phyloP scores from a whole-genome alignment of 768 basidiomycete genomes.

The Infundibulicybe gibba region DNA sequence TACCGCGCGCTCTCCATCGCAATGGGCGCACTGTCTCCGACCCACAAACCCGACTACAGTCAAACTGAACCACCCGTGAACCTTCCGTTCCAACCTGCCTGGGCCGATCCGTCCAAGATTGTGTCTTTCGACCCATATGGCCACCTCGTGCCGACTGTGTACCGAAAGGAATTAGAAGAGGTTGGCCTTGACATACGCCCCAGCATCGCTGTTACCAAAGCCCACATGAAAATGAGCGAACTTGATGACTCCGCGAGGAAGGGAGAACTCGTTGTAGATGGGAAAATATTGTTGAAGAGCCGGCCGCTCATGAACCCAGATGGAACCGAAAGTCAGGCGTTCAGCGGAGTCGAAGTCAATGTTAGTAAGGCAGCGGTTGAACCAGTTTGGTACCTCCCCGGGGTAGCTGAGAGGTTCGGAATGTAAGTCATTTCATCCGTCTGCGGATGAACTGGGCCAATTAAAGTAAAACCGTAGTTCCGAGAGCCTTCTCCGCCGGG shows the following conservation, averaged over 20 bases:
- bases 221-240: slow-evolving; percentile 94
- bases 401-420: slow-evolving; percentile 89
- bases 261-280: slow-evolving; percentile 76
- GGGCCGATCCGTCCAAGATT: slow-evolving; percentile 77
- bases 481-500: slow-evolving; percentile 81
- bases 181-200: slow-evolving; percentile 82
- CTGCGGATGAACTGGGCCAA: not conserved
- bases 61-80: slow-evolving; percentile 82
- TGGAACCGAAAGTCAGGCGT: slow-evolving; percentile 49
- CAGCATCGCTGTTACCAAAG: slow-evolving; percentile 89
- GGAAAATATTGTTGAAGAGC: slow-evolving; percentile 75
- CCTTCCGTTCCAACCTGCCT: slow-evolving; percentile 73
- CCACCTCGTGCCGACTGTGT: slow-evolving; percentile 76
- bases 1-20: slow-evolving; percentile 93
- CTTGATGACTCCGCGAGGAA: slow-evolving; percentile 76
- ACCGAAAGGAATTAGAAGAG: slow-evolving; percentile 55
- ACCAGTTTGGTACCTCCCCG: slow-evolving; percentile 94
- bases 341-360: slow-evolving; percentile 82
- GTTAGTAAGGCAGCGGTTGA: slow-evolving; percentile 95
- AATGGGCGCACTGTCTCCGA: slow-evolving; percentile 75
- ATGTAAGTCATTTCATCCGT: slow-evolving; percentile 52
- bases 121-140: slow-evolving; percentile 95
- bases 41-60: slow-evolving; percentile 79
- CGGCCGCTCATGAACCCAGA: slow-evolving; percentile 60
- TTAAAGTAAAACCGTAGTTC: slow-evolving; percentile 40